A percentile compares a stretch with the other conserved stretches of the same genome.
Evolutionary conservation across 768 basidiomycete genomes (phyloP).

Genomic region (Tephrocybe sp.): DNA sequence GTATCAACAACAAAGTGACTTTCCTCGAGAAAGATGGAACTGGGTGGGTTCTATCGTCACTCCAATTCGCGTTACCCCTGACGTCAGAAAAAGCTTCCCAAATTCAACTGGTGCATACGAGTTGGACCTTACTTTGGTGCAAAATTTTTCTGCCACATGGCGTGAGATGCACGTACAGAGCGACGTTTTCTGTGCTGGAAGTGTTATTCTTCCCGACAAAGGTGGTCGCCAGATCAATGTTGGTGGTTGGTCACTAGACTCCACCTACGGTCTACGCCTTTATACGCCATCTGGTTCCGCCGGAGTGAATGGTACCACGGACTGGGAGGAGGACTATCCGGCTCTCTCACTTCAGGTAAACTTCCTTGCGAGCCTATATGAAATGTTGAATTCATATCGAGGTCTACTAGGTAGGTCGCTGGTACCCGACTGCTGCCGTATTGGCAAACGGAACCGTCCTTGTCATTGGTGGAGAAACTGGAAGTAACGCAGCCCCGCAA

Average conservation of each 20-base stretch:
- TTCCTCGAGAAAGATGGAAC: constrained; percentile 79
- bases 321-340: constrained; percentile 75
- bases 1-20: constrained; percentile 79
- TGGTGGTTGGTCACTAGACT: constrained; percentile 70
- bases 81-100: constrained; percentile 32
- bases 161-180: constrained; percentile 75
- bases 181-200: constrained; percentile 80
- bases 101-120: constrained; percentile 83
- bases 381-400: not conserved
- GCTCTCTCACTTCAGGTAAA: constrained; percentile 61
- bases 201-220: constrained; percentile 74
- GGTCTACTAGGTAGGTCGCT: constrained; percentile 53
- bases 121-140: constrained; percentile 59
- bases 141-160: constrained; percentile 58
- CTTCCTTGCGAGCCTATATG: not conserved
- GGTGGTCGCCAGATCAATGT: constrained; percentile 65
- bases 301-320: constrained; percentile 72
- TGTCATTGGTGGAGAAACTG: constrained; percentile 73
- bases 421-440: constrained; percentile 72
- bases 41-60: constrained; percentile 31
- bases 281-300: constrained; percentile 68
- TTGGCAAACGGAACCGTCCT: constrained; percentile 74
- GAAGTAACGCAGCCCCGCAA: constrained; percentile 64
- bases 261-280: constrained; percentile 72
- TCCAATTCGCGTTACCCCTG: constrained; percentile 2